Evolutionary conservation across 1,284 basidiomycete genomes (phyloP), one percentile per base, ranked within the genome.

Genomic region (Calocybe gambosa): DNA sequence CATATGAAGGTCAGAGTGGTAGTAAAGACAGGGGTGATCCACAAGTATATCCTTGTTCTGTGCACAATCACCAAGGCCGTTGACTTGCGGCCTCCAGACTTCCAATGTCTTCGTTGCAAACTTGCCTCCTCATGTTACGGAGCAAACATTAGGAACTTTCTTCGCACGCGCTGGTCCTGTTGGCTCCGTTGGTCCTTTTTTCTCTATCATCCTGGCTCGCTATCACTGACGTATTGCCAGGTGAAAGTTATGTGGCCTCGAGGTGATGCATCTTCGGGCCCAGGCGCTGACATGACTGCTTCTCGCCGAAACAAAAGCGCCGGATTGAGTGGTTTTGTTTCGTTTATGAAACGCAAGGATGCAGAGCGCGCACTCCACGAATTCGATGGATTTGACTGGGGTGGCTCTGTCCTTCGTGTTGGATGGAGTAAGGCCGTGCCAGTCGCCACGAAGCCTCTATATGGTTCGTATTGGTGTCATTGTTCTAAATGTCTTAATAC

Each of bases 161-260:
- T 98, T 95, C 61, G 86, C 89, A 2, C 70, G 74, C 19, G 70
- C 68, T 46, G 85, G 84, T 2, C 84, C 82, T 36, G 82, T 85
- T 46, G 83, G 80, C 33, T 86, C 84, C 19, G 82, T 85, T 56
- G 45, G 28, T 39, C 19, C 40, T 12, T 21, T 19, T 4, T 34
- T 7, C 3, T 38, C 19, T 38, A 38, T 23, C 31, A 21, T 12
- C 4, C 47, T 45, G 13, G 34, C 37, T 42, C 34, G 38, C 12
- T 33, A 1, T 35, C 18, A 19, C 3, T 8, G 8, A 23, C 26
- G n/a, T n/a, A 33, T 33, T 31, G 8, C 5, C 51, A 89, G 87
- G 86, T 90, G 45, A 94, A 96, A 71, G 85, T 97, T 50, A 95
- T 97, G 93, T 97, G 93, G 92, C 93, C 93, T 45, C 77, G 87